phyloP scores from a whole-genome alignment of 2,329 filamentous ascomycete species.

The Stagonosporopsis tanaceti region DNA sequence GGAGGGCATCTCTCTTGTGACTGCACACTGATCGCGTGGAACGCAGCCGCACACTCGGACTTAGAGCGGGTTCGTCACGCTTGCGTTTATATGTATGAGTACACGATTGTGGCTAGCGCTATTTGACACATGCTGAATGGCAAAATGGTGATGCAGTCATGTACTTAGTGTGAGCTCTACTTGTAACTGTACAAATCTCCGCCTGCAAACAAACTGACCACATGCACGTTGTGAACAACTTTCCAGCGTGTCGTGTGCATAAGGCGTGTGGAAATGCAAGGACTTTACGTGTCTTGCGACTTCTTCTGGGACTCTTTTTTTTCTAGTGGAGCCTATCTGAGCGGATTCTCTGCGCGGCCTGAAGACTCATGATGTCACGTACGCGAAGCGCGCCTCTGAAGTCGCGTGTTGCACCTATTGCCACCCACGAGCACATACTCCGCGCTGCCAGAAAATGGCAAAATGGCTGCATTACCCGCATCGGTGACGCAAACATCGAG shows the following conservation, averaged over 20 bases:
- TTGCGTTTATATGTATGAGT: neutral
- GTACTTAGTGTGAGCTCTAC: neutral
- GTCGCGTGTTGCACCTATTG: conserved; percentile 18
- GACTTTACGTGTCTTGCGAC: neutral
- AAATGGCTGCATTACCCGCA: conserved; percentile 32
- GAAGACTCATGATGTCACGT: conserved; percentile 22
- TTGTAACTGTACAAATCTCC: neutral
- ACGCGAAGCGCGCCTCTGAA: conserved; percentile 18
- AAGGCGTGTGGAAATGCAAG: neutral
- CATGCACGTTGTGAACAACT: no score
- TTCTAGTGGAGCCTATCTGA: neutral
- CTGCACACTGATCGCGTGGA: conserved; percentile 1
- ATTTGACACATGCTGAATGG: neutral
- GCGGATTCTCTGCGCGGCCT: neutral
- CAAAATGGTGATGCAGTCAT: neutral
- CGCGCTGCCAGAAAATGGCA: conserved; percentile 29
- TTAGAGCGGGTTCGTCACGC: neutral
- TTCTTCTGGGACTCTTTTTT: neutral
- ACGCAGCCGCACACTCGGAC: neutral
- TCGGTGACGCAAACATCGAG: conserved; percentile 45
- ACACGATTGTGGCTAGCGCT: neutral
- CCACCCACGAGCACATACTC: conserved; percentile 7
- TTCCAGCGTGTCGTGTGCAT: no score
- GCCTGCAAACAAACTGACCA: no score
- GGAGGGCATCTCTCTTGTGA: conserved; percentile 51